A percentile compares a stretch with the other conserved stretches of the same genome.
Evolutionary conservation across 805 yeast species (phyloP).

Genomic region (Nakazawaea laoshanensis): DNA sequence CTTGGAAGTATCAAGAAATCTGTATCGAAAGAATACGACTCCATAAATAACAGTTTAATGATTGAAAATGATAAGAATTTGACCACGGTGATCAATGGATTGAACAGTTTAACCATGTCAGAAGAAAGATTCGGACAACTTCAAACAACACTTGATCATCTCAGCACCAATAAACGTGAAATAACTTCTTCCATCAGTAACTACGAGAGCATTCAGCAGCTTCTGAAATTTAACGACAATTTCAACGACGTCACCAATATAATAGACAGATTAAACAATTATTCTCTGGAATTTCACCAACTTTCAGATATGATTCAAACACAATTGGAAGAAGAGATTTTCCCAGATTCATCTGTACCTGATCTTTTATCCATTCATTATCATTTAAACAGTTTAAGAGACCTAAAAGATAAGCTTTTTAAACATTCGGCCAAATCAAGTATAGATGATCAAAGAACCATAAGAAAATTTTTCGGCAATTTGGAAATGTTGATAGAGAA

Average conservation of each 20-base stretch:
- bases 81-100: conserved; percentile 39
- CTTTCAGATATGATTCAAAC: conserved; percentile 46
- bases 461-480: conserved; percentile 39
- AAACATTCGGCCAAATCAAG: conserved; percentile 34
- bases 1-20: conserved; percentile 45
- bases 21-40: conserved; percentile 58
- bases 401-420: conserved; percentile 68
- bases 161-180: conserved; percentile 35
- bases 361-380: conserved; percentile 62
- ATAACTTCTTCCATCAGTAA: conserved; percentile 51
- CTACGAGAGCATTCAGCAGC: conserved; percentile 59
- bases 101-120: conserved; percentile 27
- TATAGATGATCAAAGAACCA: conserved; percentile 60
- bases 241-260: conserved; percentile 63
- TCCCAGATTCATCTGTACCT: conserved; percentile 38
- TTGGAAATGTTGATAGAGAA: conserved; percentile 38
- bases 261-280: conserved; percentile 50
- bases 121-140: conserved; percentile 35
- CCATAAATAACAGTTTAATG: conserved; percentile 67
- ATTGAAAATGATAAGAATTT: conserved; percentile 61
- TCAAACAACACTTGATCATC: conserved; percentile 13
- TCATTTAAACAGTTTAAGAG: conserved; percentile 60
- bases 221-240: conserved; percentile 63
- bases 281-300: conserved; percentile 39
- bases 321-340: conserved; percentile 33